Percentiles rank a stretch among this genome's conserved stretches.
These are phyloP conservation scores for Tolypocladium endophyticum DNA, from an alignment of 2,329 filamentous ascomycete species.

Conservation along the genomic window DNA sequence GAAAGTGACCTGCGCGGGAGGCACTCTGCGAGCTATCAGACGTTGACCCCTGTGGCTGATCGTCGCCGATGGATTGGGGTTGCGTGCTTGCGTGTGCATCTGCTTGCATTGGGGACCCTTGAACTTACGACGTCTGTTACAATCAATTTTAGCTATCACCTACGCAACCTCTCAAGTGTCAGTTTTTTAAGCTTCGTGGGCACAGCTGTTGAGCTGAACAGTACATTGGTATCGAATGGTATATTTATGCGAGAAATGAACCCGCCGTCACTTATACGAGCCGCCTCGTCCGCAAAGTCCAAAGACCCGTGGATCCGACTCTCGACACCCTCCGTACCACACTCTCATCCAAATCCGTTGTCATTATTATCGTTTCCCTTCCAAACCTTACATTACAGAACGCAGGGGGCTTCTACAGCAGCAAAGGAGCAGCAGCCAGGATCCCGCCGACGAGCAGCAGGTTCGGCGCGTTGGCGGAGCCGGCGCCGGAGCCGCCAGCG, in stretches of 20 bases:
- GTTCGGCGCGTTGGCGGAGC: constrained; percentile 8
- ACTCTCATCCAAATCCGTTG: neutral
- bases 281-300: neutral
- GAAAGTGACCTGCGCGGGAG: neutral
- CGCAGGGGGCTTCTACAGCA: constrained; percentile 8
- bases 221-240: neutral
- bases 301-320: no score
- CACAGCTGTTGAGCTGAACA: no score
- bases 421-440: constrained; percentile 12
- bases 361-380: neutral
- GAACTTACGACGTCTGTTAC: neutral
- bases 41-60: neutral
- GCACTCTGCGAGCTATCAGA: neutral
- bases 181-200: neutral
- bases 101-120: neutral
- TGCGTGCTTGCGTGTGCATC: neutral
- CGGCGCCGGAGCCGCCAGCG: constrained; percentile 9
- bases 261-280: neutral
- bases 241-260: neutral
- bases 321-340: neutral
- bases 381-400: neutral
- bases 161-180: neutral
- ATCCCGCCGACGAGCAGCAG: constrained; percentile 10
- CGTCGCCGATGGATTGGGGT: neutral
- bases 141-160: neutral